Evolutionary conservation across 148 eudicot genomes (phyloP).

Genomic region (Talinum fruticosum): DNA sequence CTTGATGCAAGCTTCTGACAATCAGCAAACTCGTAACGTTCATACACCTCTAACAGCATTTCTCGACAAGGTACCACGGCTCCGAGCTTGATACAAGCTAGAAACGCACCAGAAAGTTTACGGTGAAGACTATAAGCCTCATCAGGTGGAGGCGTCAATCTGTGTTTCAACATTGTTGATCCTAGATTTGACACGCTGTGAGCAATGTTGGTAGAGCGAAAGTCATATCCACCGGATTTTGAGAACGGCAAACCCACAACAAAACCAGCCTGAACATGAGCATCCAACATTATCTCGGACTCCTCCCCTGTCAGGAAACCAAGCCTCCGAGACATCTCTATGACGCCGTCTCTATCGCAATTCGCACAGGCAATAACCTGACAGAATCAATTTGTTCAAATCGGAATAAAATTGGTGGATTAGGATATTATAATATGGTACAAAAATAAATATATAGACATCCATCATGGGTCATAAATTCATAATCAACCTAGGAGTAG

Average conservation of each 20-base stretch:
- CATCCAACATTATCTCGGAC: conserved; percentile 83
- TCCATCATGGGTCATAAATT: too few species aligned
- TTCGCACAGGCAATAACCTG: conserved; percentile 91
- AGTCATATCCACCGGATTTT: conserved; percentile 74
- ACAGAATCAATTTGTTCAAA: conserved; percentile 6
- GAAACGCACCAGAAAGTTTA: conserved; percentile 93
- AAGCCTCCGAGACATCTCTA: conserved; percentile 83
- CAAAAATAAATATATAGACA: too few species aligned
- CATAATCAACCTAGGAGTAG: too few species aligned
- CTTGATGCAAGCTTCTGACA: conserved; percentile 24
- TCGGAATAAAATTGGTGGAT: too few species aligned
- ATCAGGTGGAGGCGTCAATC: conserved; percentile 91
- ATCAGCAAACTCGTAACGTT: conserved; percentile 54
- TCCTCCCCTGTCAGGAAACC: conserved; percentile 87
- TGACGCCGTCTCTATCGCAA: conserved; percentile 60
- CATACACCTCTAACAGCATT: conserved; percentile 58
- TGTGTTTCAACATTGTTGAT: conserved; percentile 85
- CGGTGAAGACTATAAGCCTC: conserved; percentile 97
- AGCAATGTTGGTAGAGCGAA: conserved; percentile 68
- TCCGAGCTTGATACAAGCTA: conserved; percentile 92
- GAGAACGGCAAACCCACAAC: conserved; percentile 91
- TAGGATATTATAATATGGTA: too few species aligned
- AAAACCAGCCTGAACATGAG: conserved; percentile 94
- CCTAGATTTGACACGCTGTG: conserved; percentile 80
- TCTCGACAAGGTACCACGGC: conserved; percentile 97